Evolutionary conservation across 2,329 filamentous ascomycete species (phyloP).

Genomic region (Daldinia eschscholtzii): DNA sequence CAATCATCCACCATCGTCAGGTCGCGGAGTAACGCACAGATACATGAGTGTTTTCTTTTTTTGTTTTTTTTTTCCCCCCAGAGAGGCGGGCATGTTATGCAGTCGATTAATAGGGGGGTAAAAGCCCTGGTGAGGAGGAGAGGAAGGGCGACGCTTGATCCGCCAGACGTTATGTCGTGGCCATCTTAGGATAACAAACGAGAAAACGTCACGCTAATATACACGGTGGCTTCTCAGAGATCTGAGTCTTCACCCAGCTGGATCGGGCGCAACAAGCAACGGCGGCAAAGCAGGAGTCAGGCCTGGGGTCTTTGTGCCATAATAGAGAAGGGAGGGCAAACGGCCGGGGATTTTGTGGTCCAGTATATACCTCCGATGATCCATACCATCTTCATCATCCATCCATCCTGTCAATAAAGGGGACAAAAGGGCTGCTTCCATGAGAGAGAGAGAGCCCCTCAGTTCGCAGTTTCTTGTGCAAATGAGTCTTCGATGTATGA

Average conservation of each 20-base stretch:
- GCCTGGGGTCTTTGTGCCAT: constrained; percentile 32
- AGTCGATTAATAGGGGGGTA: constrained; percentile 32
- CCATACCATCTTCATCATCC: neutral
- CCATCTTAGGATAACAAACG: constrained; percentile 4
- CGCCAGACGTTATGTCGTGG: neutral
- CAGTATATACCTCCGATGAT: constrained; percentile 35
- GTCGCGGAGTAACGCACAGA: constrained; percentile 18
- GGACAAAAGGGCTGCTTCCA: constrained; percentile 12
- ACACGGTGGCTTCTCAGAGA: neutral
- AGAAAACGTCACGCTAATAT: neutral
- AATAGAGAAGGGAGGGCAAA: constrained; percentile 8
- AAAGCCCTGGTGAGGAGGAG: constrained; percentile 2
- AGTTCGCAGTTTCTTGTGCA: constrained; percentile 14
- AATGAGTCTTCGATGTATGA: neutral
- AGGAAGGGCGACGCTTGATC: neutral
- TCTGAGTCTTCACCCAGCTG: constrained; percentile 1
- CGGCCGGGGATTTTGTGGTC: constrained; percentile 21
- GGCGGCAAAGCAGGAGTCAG: neutral
- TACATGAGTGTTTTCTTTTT: constrained; percentile 8
- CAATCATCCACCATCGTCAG: constrained; percentile 21
- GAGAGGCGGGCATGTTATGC: constrained; percentile 18
- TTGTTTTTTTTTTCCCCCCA: neutral
- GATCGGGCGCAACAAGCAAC: neutral
- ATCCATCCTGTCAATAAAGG: constrained; percentile 30
- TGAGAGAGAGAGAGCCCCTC: neutral